Evolutionary conservation across 2,329 filamentous ascomycete genomes (phyloP).

Genomic region (Scedosporium dehoogii): DNA sequence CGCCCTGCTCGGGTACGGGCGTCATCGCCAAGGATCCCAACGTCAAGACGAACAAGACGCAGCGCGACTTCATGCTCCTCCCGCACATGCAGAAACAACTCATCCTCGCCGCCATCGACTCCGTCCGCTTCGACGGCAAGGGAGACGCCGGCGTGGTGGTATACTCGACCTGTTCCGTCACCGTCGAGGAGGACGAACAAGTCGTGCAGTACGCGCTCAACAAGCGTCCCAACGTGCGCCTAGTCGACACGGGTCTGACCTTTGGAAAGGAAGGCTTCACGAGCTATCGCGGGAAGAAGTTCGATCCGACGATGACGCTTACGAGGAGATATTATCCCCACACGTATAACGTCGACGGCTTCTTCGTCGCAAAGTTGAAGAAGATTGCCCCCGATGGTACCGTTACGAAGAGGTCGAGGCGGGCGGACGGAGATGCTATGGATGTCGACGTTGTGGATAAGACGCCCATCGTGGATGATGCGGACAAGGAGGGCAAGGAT

Average conservation of each 20-base stretch:
- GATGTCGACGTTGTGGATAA: conserved; percentile 47
- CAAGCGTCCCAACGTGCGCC: conserved; percentile 84
- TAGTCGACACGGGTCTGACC: conserved; percentile 81
- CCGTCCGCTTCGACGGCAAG: conserved; percentile 81
- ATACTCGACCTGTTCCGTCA: conserved; percentile 94
- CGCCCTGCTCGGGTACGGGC: conserved; percentile 91
- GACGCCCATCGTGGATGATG: conserved; percentile 50
- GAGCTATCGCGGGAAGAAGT: conserved; percentile 81
- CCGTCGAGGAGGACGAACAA: conserved; percentile 79
- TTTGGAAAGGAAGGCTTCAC: conserved; percentile 93
- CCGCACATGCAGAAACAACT: conserved; percentile 95
- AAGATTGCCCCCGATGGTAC: conserved; percentile 63
- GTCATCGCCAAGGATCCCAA: conserved; percentile 95
- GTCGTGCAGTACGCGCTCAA: conserved; percentile 90
- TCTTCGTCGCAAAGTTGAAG: conserved; percentile 97
- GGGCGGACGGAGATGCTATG: conserved; percentile 15
- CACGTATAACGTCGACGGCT: conserved; percentile 91
- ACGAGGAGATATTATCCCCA: conserved; percentile 85
- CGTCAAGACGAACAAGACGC: conserved; percentile 97
- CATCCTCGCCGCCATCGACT: conserved; percentile 86
- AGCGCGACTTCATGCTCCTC: conserved; percentile 85
- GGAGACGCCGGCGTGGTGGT: conserved; percentile 83
- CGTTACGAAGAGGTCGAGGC: conserved; percentile 27
- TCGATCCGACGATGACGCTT: conserved; percentile 74
- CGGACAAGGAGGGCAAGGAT: conserved; percentile 24